phyloP scores from a whole-genome alignment of 2,329 filamentous ascomycete genomes.

The Pseudonectria buxi region DNA sequence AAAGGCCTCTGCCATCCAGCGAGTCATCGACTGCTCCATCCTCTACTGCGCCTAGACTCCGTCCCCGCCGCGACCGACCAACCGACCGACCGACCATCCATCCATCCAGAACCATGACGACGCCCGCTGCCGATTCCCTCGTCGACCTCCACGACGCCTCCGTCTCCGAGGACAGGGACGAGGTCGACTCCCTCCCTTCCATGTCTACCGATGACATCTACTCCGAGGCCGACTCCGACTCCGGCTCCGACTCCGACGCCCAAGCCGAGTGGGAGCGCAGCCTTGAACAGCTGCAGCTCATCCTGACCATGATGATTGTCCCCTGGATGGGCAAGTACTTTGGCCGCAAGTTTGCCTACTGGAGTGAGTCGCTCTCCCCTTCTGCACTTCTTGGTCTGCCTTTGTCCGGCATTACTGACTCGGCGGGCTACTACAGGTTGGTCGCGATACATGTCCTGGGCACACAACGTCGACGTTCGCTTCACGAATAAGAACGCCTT shows the following conservation, averaged over 20 bases:
- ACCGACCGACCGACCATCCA: not conserved
- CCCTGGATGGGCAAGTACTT: slow-evolving; percentile 94
- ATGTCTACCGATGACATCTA: slow-evolving; percentile 50
- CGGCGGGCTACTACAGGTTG: slow-evolving; percentile 55
- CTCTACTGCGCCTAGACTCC: not conserved
- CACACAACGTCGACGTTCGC: slow-evolving; percentile 69
- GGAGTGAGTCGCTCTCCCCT: slow-evolving; percentile 58
- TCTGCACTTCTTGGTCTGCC: not conserved
- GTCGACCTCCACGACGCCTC: slow-evolving; percentile 45
- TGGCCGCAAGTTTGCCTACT: slow-evolving; percentile 90
- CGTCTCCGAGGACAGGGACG: slow-evolving; percentile 44
- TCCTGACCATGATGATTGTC: slow-evolving; percentile 90
- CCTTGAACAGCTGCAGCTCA: slow-evolving; percentile 84
- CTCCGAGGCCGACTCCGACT: slow-evolving; percentile 46
- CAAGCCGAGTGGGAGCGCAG: slow-evolving; percentile 94
- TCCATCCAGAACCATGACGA: slow-evolving; percentile 7
- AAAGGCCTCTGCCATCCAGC: too few species aligned
- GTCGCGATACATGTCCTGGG: slow-evolving; percentile 92
- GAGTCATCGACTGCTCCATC: not conserved
- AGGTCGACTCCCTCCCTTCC: slow-evolving; percentile 59
- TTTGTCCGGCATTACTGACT: slow-evolving; percentile 9
- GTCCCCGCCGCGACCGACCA: not conserved
- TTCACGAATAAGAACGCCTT: slow-evolving; percentile 58
- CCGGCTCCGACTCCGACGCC: slow-evolving; percentile 64
- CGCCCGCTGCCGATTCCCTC: slow-evolving; percentile 37